phyloP scores from a whole-genome alignment of 345 rosid species.

The Hypericum androsaemum region DNA sequence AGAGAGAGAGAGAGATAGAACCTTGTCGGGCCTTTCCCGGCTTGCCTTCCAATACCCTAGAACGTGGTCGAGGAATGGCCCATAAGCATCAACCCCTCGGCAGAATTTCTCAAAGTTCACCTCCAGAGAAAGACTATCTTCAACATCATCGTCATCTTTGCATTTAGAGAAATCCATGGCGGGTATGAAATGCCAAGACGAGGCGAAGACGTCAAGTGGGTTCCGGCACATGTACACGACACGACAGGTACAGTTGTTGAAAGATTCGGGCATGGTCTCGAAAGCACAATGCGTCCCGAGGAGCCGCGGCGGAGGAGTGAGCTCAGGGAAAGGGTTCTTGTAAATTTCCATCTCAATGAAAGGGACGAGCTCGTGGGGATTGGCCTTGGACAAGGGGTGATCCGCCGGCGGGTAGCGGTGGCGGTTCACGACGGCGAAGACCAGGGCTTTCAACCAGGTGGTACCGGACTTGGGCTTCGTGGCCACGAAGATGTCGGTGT shows the following conservation, averaged over 20 bases:
- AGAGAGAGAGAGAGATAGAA: constrained; percentile 20
- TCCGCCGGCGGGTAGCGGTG: constrained; percentile 1
- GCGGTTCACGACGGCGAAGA: constrained; percentile 29
- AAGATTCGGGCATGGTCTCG: constrained; percentile 20
- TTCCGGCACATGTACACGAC: constrained; percentile 41
- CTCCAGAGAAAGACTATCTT: constrained; percentile 20
- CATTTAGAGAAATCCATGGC: constrained; percentile 10
- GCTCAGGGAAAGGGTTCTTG: constrained; percentile 29
- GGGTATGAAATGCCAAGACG: constrained; percentile 33
- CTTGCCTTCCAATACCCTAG: constrained; percentile 43
- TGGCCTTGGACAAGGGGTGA: constrained; percentile 38
- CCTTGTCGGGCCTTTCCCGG: constrained; percentile 28
- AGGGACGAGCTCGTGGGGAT: constrained; percentile 55
- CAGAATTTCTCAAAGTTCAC: constrained; percentile 40
- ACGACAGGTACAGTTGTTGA: constrained; percentile 16
- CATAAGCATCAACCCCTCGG: constrained; percentile 31
- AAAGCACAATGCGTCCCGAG: constrained; percentile 45
- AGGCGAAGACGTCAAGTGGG: constrained; percentile 42
- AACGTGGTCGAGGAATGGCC: constrained; percentile 49
- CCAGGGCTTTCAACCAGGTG: constrained; percentile 46
- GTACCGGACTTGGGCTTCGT: constrained; percentile 55
- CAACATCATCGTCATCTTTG: neutral
- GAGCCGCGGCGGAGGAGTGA: constrained; percentile 26
- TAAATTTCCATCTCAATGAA: constrained; percentile 38
- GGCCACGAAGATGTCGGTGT: constrained; percentile 29